A percentile compares a stretch with the other conserved stretches of the same genome.
Conservation (phyloP, 2,329 filamentous ascomycete species). For the Penicillium nordicum region DNA sequence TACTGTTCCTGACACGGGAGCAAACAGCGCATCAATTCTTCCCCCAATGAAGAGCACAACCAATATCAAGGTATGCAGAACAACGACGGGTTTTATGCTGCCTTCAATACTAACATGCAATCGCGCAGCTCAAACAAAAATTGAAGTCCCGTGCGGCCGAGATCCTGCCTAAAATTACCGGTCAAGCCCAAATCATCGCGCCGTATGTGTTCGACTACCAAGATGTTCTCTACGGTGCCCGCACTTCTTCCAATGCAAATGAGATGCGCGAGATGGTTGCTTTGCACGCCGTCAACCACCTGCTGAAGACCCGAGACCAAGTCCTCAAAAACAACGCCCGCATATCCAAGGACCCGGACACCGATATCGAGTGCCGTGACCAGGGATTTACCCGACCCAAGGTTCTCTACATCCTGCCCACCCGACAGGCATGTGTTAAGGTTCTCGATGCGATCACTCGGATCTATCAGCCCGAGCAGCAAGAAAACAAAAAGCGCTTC, state of each 20-base stretch:
- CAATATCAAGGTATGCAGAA: constrained; percentile 35
- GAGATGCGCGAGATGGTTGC: constrained; percentile 69
- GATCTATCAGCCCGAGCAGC: constrained; percentile 78
- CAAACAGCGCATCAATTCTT: constrained; percentile 23
- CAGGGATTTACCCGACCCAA: constrained; percentile 96
- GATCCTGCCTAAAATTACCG: constrained; percentile 57
- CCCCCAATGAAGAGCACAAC: constrained; percentile 31
- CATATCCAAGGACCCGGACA: constrained; percentile 63
- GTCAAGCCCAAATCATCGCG: constrained; percentile 63
- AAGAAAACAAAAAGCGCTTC: constrained; percentile 93
- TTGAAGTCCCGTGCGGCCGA: constrained; percentile 56
- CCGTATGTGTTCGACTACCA: constrained; percentile 76
- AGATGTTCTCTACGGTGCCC: constrained; percentile 72
- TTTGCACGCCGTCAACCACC: constrained; percentile 84
- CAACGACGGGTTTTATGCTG: neutral
- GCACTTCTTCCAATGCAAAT: constrained; percentile 65
- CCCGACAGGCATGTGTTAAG: constrained; percentile 77
- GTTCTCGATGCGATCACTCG: constrained; percentile 73
- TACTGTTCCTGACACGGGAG: constrained; percentile 29
- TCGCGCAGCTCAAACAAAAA: constrained; percentile 67
- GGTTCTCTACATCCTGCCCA: constrained; percentile 84
- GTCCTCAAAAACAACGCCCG: constrained; percentile 90
- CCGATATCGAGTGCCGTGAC: constrained; percentile 74
- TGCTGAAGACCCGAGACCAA: constrained; percentile 87
- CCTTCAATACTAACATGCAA: constrained; percentile 11